A percentile compares a stretch with the other conserved stretches of the same genome.
Conservation (phyloP, 345 rosid genomes). For the Gossypium australe region DNA sequence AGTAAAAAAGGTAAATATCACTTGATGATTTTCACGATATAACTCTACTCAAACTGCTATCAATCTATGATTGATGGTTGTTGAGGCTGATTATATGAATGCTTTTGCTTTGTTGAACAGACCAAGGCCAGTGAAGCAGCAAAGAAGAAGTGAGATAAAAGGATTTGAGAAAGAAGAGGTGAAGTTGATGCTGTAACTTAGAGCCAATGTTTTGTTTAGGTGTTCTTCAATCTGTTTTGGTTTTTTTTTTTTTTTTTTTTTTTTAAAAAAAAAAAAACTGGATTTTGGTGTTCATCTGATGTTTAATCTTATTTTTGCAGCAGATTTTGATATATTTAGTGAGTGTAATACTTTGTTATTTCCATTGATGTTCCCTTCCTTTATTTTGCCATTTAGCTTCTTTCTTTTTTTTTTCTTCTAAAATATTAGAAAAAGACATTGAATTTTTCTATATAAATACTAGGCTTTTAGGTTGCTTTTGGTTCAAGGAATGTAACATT, state of each 20-base stretch:
- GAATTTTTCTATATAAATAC: background rate
- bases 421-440: too few relatives aligned
- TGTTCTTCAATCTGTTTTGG: conserved; percentile 10
- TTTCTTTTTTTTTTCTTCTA: too few relatives aligned
- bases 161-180: conserved; percentile 67
- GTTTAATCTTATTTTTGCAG: background rate
- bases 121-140: conserved; percentile 87
- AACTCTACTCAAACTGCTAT: too few relatives aligned
- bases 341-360: background rate
- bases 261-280: background rate
- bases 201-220: conserved; percentile 15
- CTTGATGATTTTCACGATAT: background rate
- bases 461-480: background rate
- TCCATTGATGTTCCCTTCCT: background rate
- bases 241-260: background rate
- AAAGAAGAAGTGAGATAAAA: conserved; percentile 23
- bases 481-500: too few relatives aligned
- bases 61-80: background rate
- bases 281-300: conserved; percentile 7
- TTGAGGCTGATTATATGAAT: background rate
- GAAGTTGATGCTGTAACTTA: conserved; percentile 16
- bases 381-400: too few relatives aligned
- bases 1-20: conserved; percentile 72
- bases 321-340: conserved; percentile 14
- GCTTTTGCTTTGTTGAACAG: conserved; percentile 29